These are phyloP conservation scores for Penicillium pancosmium DNA, from an alignment of 495 filamentous ascomycete genomes.

Conservation along the genomic window DNA sequence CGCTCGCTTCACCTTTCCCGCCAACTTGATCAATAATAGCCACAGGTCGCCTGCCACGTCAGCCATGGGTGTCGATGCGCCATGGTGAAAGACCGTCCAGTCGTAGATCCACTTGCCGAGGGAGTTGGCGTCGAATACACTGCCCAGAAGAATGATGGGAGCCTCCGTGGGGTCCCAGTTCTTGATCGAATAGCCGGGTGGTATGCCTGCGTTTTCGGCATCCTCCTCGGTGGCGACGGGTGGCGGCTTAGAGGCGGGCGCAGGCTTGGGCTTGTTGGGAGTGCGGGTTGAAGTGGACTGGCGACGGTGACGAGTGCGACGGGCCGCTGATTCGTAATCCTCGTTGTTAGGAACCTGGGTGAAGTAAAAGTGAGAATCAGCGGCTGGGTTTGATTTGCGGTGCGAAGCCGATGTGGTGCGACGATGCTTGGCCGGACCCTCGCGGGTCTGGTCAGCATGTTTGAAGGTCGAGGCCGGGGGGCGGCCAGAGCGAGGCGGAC, in stretches of 20 bases:
- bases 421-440: slow-evolving; percentile 32
- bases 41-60: slow-evolving; percentile 95
- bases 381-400: slow-evolving; percentile 52
- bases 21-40: slow-evolving; percentile 93
- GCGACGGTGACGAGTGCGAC: slow-evolving; percentile 48
- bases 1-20: slow-evolving; percentile 91
- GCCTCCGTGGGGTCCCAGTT: slow-evolving; percentile 98
- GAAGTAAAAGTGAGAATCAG: slow-evolving; percentile 57
- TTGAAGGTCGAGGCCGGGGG: slow-evolving; percentile 27
- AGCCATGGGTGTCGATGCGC: slow-evolving; percentile 80
- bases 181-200: slow-evolving; percentile 90
- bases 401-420: slow-evolving; percentile 39
- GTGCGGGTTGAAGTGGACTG: slow-evolving; percentile 54
- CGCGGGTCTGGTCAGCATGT: slow-evolving; percentile 24
- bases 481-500: slow-evolving; percentile 23
- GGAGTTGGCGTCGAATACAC: slow-evolving; percentile 96
- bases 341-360: slow-evolving; percentile 51
- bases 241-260: slow-evolving; percentile 48
- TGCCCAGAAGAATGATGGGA: slow-evolving; percentile 90
- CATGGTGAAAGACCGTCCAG: slow-evolving; percentile 95
- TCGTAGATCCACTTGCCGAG: slow-evolving; percentile 99
- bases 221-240: slow-evolving; percentile 84
- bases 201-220: slow-evolving; percentile 78
- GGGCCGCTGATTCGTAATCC: slow-evolving; percentile 45
- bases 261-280: slow-evolving; percentile 47